phyloP scores from a whole-genome alignment of 1,284 basidiomycete species.

The Malassezia caprae region DNA sequence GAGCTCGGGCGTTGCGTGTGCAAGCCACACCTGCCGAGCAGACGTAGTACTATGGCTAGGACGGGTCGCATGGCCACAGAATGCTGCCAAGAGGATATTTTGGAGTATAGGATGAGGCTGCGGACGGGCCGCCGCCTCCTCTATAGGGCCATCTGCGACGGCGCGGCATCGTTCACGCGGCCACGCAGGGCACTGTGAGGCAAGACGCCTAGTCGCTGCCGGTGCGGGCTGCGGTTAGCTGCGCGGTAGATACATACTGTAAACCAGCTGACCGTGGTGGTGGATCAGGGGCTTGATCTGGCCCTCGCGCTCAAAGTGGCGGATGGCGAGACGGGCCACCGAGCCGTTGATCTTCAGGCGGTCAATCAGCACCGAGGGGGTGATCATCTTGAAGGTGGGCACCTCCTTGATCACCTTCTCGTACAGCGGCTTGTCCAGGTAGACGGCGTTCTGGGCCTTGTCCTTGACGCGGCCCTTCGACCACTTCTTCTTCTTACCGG shows the following conservation, averaged over 20 bases:
- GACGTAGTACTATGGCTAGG: neutral
- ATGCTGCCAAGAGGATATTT: conserved; percentile 1
- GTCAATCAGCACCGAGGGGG: conserved; percentile 79
- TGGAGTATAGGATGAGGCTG: neutral
- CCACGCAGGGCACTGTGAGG: neutral
- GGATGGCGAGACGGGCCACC: conserved; percentile 84
- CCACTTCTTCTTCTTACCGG: conserved; percentile 98
- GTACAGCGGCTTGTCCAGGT: conserved; percentile 61
- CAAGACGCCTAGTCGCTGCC: conserved; percentile 14
- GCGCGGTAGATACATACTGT: conserved; percentile 51
- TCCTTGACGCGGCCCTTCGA: conserved; percentile 99
- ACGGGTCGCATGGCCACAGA: too few species aligned
- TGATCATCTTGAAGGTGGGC: conserved; percentile 98
- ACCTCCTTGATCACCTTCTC: conserved; percentile 98
- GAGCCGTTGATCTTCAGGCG: conserved; percentile 91
- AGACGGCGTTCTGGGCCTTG: conserved; percentile 76
- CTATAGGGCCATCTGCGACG: neutral
- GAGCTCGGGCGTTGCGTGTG: too few species aligned
- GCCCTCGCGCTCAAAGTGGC: conserved; percentile 86
- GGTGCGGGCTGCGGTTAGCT: conserved; percentile 10
- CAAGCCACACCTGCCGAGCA: neutral
- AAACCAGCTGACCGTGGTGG: conserved; percentile 85
- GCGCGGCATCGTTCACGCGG: neutral
- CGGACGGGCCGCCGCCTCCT: neutral
- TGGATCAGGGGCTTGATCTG: conserved; percentile 94